A percentile compares a stretch with the other conserved stretches of the same genome.
Evolutionary conservation across 306 rosid genomes (phyloP).

Genomic region (Trifolium repens): DNA sequence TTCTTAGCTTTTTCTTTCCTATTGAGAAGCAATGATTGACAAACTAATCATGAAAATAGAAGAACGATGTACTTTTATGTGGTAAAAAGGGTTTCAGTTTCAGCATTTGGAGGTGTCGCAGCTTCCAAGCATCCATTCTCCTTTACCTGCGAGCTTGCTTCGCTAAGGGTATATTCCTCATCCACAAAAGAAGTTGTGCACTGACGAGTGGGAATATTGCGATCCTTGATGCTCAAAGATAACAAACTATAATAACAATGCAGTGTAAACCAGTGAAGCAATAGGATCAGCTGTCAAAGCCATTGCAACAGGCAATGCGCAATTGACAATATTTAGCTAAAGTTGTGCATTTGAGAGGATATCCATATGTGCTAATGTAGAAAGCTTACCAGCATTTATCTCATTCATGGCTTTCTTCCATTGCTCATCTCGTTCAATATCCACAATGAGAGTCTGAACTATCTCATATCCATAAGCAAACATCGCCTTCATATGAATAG

Average conservation of each 20-base stretch:
- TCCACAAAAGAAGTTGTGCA: conserved; percentile 95
- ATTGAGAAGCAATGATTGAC: background rate
- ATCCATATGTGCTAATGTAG: background rate
- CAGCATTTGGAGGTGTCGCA: conserved; percentile 49
- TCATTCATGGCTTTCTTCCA: conserved; percentile 96
- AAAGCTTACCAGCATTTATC: conserved; percentile 87
- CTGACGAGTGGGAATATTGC: conserved; percentile 95
- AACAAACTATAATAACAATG: conserved; percentile 44
- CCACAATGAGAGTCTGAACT: conserved; percentile 93
- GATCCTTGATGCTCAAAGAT: conserved; percentile 59
- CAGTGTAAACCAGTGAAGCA: conserved; percentile 91
- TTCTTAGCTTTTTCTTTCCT: conserved; percentile 13
- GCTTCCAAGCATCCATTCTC: conserved; percentile 54
- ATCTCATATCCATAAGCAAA: conserved; percentile 92
- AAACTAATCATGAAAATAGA: conserved; percentile 14
- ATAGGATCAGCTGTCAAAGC: conserved; percentile 95
- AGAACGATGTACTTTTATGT: conserved; percentile 52
- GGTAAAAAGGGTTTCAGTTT: conserved; percentile 69
- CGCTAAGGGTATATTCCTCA: conserved; percentile 74
- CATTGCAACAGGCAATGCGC: conserved; percentile 91
- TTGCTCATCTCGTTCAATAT: conserved; percentile 92
- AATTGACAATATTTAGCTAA: conserved; percentile 67
- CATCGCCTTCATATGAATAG: conserved; percentile 66
- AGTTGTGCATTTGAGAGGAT: background rate
- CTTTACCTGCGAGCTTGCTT: conserved; percentile 44